These are phyloP conservation scores for Yamadazyma triangularis DNA, from an alignment of 1,139 yeast genomes.

Conservation along the genomic window DNA sequence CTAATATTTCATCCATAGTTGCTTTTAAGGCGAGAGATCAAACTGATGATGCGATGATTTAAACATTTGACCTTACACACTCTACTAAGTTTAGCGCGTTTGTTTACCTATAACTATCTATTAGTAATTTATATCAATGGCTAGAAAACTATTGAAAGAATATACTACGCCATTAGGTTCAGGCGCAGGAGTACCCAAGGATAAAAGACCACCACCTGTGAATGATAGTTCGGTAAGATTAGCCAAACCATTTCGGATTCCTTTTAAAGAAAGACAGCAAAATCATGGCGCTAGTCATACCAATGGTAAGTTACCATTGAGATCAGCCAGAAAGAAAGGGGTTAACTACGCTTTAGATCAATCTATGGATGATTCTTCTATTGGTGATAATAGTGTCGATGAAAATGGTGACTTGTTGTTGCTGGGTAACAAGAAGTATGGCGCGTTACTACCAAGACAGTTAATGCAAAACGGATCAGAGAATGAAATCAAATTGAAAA, in stretches of 20 bases:
- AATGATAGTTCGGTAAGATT: conserved; percentile 31
- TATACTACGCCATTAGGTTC: conserved; percentile 45
- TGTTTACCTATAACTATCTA: too few species aligned
- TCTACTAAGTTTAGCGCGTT: too few species aligned
- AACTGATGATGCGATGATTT: too few species aligned
- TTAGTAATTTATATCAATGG: too few species aligned
- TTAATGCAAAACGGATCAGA: conserved; percentile 27
- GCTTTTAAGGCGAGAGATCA: too few species aligned
- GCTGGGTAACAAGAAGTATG: conserved; percentile 29
- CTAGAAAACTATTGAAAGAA: conserved; percentile 32
- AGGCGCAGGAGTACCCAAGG: conserved; percentile 43
- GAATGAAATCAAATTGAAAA: conserved; percentile 29
- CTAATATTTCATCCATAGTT: conserved; percentile 39
- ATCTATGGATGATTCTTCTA: conserved; percentile 16
- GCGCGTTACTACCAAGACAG: conserved; percentile 50
- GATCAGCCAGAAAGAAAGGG: conserved; percentile 24
- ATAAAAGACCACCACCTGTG: conserved; percentile 37
- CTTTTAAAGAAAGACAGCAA: conserved; percentile 26
- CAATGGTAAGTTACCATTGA: conserved; percentile 14
- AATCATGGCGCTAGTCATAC: conserved; percentile 11
- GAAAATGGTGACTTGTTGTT: conserved; percentile 22
- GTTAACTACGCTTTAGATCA: conserved; percentile 25
- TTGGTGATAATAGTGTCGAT: conserved; percentile 17
- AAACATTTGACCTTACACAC: too few species aligned
- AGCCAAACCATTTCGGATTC: conserved; percentile 40